Conservation (phyloP, 129 eudicot species). For the Flaveria sonorensis region DNA sequence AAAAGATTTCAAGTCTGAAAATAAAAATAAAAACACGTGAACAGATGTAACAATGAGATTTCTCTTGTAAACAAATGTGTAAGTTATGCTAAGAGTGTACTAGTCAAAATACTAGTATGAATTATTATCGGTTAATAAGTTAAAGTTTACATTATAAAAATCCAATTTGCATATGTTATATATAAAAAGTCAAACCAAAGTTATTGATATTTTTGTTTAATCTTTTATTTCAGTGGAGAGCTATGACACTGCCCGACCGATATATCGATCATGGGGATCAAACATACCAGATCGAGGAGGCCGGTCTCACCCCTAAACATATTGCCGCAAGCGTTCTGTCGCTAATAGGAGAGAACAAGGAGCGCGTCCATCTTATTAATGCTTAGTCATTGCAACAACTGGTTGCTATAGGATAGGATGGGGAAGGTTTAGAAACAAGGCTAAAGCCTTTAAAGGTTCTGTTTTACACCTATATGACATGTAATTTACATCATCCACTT, state of each 20-base stretch:
- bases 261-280: constrained; percentile 66
- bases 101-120: no score
- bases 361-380: constrained; percentile 29
- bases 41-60: no score
- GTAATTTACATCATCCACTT: no score
- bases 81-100: no score
- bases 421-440: no score
- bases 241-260: constrained; percentile 70
- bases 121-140: not conserved
- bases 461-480: no score
- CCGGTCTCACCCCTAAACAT: constrained; percentile 60
- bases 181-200: not conserved
- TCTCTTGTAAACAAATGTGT: no score
- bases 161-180: not conserved
- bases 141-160: no score
- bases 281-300: constrained; percentile 56
- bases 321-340: constrained; percentile 60
- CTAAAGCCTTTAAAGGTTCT: no score
- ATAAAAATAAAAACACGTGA: no score
- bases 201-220: not conserved
- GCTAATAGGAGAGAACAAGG: constrained; percentile 40
- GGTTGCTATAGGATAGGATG: not conserved
- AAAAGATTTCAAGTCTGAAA: no score
- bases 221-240: constrained; percentile 45
- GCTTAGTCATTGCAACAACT: constrained; percentile 8